Evolutionary conservation across 768 basidiomycete species (phyloP).

Genomic region (Tricholoma terreum): DNA sequence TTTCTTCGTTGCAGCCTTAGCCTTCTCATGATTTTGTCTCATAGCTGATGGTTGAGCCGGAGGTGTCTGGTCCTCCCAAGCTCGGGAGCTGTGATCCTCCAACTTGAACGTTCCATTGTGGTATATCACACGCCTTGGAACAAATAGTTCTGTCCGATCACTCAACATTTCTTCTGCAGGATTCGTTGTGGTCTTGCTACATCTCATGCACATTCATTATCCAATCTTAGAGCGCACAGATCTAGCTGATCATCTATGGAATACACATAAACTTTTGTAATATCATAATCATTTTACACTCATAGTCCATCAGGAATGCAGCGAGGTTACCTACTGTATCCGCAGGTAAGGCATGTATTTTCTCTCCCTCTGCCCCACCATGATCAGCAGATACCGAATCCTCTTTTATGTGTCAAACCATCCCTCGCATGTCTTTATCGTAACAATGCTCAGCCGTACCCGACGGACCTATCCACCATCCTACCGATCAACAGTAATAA

Average conservation of each 20-base stretch:
- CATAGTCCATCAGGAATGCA: not conserved
- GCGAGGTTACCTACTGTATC: not conserved
- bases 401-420: not conserved
- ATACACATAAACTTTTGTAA: not conserved
- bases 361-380: not conserved
- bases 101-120: not conserved
- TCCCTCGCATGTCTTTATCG: not conserved
- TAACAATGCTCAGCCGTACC: not conserved
- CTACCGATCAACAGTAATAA: not conserved
- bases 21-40: not conserved
- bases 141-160: not conserved
- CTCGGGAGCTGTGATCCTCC: slow-evolving; percentile 15
- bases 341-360: not conserved
- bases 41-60: slow-evolving; percentile 15
- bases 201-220: too few species aligned
- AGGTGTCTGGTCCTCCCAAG: slow-evolving; percentile 7
- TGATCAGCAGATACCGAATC: not conserved
- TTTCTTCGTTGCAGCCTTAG: not conserved
- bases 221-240: not conserved
- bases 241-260: not conserved
- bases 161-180: too few species aligned
- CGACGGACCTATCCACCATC: not conserved
- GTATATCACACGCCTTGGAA: too few species aligned
- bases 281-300: not conserved
- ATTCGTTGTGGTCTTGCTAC: too few species aligned